phyloP scores from a whole-genome alignment of 2,329 filamentous ascomycete species.

The Diaporthe caulivora region DNA sequence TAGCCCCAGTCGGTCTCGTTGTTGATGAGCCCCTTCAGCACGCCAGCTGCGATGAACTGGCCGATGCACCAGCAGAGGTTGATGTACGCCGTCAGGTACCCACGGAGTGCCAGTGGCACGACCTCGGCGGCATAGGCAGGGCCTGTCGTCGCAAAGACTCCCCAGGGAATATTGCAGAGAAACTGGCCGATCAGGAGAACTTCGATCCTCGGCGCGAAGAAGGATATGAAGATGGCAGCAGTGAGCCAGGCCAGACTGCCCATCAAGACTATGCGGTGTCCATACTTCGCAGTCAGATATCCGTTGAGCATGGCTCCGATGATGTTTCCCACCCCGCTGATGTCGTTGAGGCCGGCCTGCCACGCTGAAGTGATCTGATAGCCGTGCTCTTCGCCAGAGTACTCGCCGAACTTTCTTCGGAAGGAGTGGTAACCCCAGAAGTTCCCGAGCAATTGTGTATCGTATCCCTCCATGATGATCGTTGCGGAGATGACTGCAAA shows the following conservation, averaged over 20 bases:
- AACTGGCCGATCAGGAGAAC: conserved; percentile 60
- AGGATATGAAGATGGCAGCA: conserved; percentile 61
- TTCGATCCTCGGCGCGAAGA: conserved; percentile 60
- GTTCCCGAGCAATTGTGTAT: conserved; percentile 59
- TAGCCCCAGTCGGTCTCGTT: conserved; percentile 45
- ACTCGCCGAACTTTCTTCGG: conserved; percentile 56
- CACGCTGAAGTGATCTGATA: conserved; percentile 63
- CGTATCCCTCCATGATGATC: conserved; percentile 66
- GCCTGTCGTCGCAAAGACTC: conserved; percentile 58
- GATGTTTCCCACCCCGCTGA: conserved; percentile 51
- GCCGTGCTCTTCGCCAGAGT: conserved; percentile 48
- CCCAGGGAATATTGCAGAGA: conserved; percentile 59
- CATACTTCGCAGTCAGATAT: conserved; percentile 55
- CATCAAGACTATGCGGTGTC: conserved; percentile 60
- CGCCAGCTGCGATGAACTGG: conserved; percentile 45
- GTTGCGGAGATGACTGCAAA: conserved; percentile 56
- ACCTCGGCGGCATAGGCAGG: conserved; percentile 52
- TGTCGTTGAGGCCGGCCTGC: conserved; percentile 62
- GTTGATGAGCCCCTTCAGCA: conserved; percentile 40
- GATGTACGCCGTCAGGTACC: conserved; percentile 45
- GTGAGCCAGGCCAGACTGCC: conserved; percentile 54
- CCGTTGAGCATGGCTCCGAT: conserved; percentile 57
- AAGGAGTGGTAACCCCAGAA: conserved; percentile 59
- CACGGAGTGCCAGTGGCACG: conserved; percentile 44
- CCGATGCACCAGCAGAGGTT: conserved; percentile 46